phyloP scores from a whole-genome alignment of 345 rosid species.

The Melaleuca quinquenervia region DNA sequence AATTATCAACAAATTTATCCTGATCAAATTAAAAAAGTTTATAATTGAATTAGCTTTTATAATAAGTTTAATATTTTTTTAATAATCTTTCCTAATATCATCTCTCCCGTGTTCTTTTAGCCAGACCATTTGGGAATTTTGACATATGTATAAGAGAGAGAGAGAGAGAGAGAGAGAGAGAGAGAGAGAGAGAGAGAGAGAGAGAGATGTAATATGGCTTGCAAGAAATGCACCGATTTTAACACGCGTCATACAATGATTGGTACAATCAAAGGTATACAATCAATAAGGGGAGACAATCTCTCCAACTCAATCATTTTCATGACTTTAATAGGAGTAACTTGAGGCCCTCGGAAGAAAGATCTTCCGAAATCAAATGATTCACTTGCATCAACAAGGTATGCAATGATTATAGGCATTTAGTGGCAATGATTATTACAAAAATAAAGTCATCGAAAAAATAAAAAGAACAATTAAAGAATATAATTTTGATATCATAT shows the following conservation, averaged over 20 bases:
- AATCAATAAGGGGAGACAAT: background rate
- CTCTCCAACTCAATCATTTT: background rate
- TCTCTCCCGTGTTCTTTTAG: no score
- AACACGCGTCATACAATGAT: background rate
- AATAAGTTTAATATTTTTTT: no score
- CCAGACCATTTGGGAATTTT: no score
- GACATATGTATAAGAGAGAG: no score
- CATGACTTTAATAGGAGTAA: background rate
- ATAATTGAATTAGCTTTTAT: no score
- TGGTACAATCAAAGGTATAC: background rate
- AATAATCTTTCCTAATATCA: no score
- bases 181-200: no score
- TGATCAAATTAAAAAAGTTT: no score
- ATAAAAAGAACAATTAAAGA: background rate
- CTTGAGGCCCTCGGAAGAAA: background rate
- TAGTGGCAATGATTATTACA: background rate
- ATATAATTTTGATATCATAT: background rate
- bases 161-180: no score
- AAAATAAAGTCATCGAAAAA: background rate
- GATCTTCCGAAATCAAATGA: background rate
- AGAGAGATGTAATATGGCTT: no score
- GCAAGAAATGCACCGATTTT: background rate
- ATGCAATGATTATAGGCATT: no score
- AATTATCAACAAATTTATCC: no score
- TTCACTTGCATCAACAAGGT: background rate